A percentile compares a stretch with the other conserved stretches of the same genome.
Evolutionary conservation across 495 filamentous ascomycete species (phyloP).

Genomic region (Acidiella bohemica): DNA sequence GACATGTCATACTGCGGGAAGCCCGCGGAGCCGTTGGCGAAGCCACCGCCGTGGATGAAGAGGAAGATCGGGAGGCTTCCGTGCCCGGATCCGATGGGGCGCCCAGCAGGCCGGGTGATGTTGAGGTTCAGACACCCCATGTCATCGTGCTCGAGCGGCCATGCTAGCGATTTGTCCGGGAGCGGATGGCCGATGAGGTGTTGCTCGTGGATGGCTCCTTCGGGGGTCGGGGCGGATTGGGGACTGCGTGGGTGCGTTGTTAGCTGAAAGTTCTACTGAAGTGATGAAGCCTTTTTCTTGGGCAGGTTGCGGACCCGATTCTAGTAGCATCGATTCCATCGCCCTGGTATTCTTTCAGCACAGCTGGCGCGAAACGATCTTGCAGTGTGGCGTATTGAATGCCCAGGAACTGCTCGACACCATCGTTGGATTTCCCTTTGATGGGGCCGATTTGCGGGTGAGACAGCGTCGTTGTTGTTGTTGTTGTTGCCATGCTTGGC

Average conservation of each 20-base stretch:
- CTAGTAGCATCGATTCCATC: constrained; percentile 16
- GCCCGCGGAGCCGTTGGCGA: constrained; percentile 28
- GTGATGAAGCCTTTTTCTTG: too few relatives aligned
- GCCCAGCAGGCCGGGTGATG: constrained; percentile 18
- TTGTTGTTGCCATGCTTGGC: neutral
- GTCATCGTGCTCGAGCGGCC: constrained; percentile 5
- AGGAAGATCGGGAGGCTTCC: constrained; percentile 26
- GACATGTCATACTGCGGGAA: constrained; percentile 34
- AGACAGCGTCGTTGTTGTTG: neutral
- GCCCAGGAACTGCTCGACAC: constrained; percentile 21
- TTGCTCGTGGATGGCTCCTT: constrained; percentile 6
- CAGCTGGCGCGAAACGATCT: constrained; percentile 18
- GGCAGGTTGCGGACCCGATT: constrained; percentile 14
- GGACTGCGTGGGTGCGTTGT: neutral
- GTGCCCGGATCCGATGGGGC: too few relatives aligned
- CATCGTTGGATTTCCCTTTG: constrained; percentile 5
- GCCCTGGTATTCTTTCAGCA: constrained; percentile 11
- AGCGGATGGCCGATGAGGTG: constrained; percentile 21
- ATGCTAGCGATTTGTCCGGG: constrained; percentile 1
- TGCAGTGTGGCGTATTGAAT: constrained; percentile 22
- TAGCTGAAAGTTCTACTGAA: too few relatives aligned
- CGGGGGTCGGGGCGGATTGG: constrained; percentile 1
- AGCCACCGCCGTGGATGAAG: constrained; percentile 24
- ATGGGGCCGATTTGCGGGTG: constrained; percentile 6
- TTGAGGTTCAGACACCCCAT: constrained; percentile 23